Evolutionary conservation across 495 filamentous ascomycete genomes (phyloP), one percentile per base, ranked within the genome.

Genomic region (Immersiella caudata): DNA sequence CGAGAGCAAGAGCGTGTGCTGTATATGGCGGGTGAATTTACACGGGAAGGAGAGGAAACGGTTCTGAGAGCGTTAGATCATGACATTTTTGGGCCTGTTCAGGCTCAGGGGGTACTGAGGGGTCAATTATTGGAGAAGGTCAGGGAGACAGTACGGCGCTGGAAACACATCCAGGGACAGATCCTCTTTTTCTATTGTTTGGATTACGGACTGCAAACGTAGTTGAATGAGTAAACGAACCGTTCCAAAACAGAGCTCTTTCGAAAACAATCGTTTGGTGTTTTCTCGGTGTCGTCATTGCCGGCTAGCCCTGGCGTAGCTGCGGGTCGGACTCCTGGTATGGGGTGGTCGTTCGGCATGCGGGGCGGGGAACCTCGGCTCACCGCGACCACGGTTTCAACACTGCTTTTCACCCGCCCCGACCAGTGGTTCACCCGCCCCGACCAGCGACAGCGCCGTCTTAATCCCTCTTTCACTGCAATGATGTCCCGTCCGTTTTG

Each of bases 1-100:
- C 68, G 91, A 96, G 78, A 85, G 85, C 25, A 90, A 88, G 71
- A 90, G 92, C 16, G 83, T 97, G 35, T 93, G 91, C 69, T 94
- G 91, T 75, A 70, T 89, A 2, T 86, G 84, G 84, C 83, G 74
- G 62, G 79, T 81, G 66, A 85, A 74, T 63, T 27, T 76, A 20
- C 72, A 64, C 0, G 83, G 82, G 20, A 79, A 74, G 71, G 81
- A 80, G 68, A 81, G 84, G 71, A 86, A 83, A 72, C 63, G 84
- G 51, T 77, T 3, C 29, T 33, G 29, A 33, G 3, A 8, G 29
- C 29, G 77, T 51, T 86, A 59, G 33, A 9, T 22, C 8, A 22
- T 33, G 16, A 25, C 51, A 8, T 27, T 25, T 6, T 27, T 51
- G 49, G 18, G 61, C 26, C 27, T 26, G 18, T 0, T 35, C 7